phyloP scores from a whole-genome alignment of 805 yeast genomes.

The Candida stauntonica region DNA sequence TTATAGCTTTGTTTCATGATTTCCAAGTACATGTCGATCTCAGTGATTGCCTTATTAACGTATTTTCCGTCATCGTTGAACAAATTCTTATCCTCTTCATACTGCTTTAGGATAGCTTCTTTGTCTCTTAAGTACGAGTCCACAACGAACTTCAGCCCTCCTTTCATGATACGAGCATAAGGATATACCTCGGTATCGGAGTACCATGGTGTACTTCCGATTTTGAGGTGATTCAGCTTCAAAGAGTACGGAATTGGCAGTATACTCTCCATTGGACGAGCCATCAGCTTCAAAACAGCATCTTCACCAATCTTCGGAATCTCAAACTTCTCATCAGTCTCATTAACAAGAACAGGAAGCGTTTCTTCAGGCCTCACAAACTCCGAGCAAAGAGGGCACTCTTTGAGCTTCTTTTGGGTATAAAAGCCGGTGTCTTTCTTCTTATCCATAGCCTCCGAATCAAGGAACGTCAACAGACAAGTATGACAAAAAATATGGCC shows the following conservation, averaged over 20 bases:
- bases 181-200: conserved; percentile 35
- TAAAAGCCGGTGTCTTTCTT: conserved; percentile 26
- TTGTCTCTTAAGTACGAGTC: conserved; percentile 60
- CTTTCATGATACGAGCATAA: conserved; percentile 68
- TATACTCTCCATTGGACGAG: conserved; percentile 40
- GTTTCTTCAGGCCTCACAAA: conserved; percentile 49
- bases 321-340: conserved; percentile 50
- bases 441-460: conserved; percentile 38
- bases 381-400: conserved; percentile 79
- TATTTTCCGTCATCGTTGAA: conserved; percentile 58
- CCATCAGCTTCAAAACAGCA: conserved; percentile 62
- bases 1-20: conserved; percentile 33
- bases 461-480: conserved; percentile 71
- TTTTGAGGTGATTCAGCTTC: conserved; percentile 31
- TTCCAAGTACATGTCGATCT: conserved; percentile 46
- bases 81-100: conserved; percentile 51
- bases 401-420: conserved; percentile 46
- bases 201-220: conserved; percentile 55
- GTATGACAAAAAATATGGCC: conserved; percentile 89
- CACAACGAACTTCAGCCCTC: conserved; percentile 49
- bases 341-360: conserved; percentile 56
- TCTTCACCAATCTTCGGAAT: conserved; percentile 54
- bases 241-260: conserved; percentile 48
- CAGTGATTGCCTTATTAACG: conserved; percentile 49
- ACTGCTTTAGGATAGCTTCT: conserved; percentile 43